A percentile compares a stretch with the other conserved stretches of the same genome.
phyloP scores from a whole-genome alignment of 306 rosid species.

The Citrullus mucosospermus region DNA sequence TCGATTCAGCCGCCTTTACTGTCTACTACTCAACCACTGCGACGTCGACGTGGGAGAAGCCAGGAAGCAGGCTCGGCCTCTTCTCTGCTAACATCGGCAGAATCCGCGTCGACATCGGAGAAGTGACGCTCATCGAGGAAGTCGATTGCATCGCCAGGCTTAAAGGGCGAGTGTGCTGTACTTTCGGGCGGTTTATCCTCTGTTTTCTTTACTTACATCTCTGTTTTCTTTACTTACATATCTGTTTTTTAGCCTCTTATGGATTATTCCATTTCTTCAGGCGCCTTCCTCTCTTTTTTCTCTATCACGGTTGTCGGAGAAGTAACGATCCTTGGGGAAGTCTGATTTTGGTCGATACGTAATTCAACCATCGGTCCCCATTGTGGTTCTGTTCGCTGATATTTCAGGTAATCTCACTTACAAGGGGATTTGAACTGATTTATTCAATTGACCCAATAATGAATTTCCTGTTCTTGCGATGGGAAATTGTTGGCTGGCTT shows the following conservation, averaged over 20 bases:
- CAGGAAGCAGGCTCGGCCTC: conserved; percentile 92
- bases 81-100: conserved; percentile 55
- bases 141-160: conserved; percentile 8
- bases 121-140: conserved; percentile 38
- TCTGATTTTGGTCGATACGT: no score
- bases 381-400: no score
- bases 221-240: conserved; percentile 10
- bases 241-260: conserved; percentile 13
- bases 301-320: no score
- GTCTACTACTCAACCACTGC: no score
- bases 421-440: no score
- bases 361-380: no score
- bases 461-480: no score
- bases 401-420: no score
- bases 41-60: conserved; percentile 36
- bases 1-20: no score
- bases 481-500: no score
- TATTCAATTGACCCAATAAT: no score
- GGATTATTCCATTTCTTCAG: conserved; percentile 13
- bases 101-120: conserved; percentile 36
- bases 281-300: conserved; percentile 14
- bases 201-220: conserved; percentile 8
- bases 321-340: no score
- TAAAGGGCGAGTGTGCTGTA: background rate
- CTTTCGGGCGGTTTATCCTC: background rate